Percentiles rank a stretch among this genome's conserved stretches.
These are phyloP conservation scores for Citrullus colocynthis DNA, from an alignment of 306 rosid species.

Conservation along the genomic window DNA sequence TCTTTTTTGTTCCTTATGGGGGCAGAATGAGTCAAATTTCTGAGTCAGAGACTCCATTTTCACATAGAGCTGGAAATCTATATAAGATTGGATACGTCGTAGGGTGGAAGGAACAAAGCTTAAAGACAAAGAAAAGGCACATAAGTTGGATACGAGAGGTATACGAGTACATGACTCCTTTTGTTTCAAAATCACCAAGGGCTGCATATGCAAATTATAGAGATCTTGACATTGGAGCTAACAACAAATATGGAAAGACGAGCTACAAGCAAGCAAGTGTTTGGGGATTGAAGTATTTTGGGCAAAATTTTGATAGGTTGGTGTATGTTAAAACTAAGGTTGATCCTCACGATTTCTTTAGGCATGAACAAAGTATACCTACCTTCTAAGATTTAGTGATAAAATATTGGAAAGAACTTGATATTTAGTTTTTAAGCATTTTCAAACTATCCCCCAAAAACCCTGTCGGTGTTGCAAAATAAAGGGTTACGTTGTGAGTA, in stretches of 20 bases:
- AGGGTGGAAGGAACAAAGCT: slow-evolving; percentile 32
- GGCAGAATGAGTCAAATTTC: slow-evolving; percentile 52
- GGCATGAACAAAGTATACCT: slow-evolving; percentile 86
- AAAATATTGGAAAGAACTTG: no score
- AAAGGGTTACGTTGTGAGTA: neutral
- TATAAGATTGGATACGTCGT: slow-evolving; percentile 43
- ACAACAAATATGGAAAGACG: slow-evolving; percentile 30
- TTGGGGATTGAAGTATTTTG: slow-evolving; percentile 71
- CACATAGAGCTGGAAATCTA: slow-evolving; percentile 52
- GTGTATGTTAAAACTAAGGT: slow-evolving; percentile 47
- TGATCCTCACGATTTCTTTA: slow-evolving; percentile 67
- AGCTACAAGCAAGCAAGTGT: slow-evolving; percentile 30
- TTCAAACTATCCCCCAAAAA: neutral
- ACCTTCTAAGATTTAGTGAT: neutral
- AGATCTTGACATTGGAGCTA: slow-evolving; percentile 68
- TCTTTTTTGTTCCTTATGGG: slow-evolving; percentile 59
- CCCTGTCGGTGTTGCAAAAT: neutral
- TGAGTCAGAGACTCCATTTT: slow-evolving; percentile 44
- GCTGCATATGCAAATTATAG: slow-evolving; percentile 61
- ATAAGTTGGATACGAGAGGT: slow-evolving; percentile 55
- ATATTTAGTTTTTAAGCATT: neutral
- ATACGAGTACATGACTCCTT: slow-evolving; percentile 53
- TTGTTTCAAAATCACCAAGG: slow-evolving; percentile 57
- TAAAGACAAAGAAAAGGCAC: slow-evolving; percentile 25
- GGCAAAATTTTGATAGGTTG: slow-evolving; percentile 47